Conservation (phyloP, 768 basidiomycete species). For the Tephrocybe sp. region DNA sequence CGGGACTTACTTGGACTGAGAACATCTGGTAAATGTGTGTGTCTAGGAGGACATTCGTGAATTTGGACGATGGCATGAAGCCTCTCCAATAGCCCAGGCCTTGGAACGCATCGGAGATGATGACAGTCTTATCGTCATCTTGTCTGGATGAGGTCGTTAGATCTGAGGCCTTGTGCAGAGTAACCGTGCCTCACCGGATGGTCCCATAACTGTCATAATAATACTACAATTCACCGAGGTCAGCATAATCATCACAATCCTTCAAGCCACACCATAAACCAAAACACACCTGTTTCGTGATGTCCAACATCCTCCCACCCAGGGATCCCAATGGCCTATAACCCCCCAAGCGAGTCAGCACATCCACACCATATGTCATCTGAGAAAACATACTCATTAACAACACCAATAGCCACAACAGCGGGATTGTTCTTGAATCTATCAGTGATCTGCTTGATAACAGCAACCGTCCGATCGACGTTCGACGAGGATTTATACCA, state of each 20-base stretch:
- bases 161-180: background rate
- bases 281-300: constrained; percentile 40
- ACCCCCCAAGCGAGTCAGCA: background rate
- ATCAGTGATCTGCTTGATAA: constrained; percentile 63
- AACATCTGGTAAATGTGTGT: constrained; percentile 83
- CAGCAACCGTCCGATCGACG: constrained; percentile 61
- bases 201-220: constrained; percentile 76
- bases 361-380: background rate
- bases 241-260: constrained; percentile 10
- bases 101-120: constrained; percentile 84
- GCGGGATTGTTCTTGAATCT: constrained; percentile 54
- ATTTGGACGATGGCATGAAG: constrained; percentile 54
- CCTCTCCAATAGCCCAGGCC: constrained; percentile 67
- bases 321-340: constrained; percentile 73
- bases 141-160: constrained; percentile 23
- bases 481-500: constrained; percentile 73
- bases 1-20: constrained; percentile 50
- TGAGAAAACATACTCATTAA: constrained; percentile 65
- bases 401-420: constrained; percentile 68
- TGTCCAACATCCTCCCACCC: constrained; percentile 48
- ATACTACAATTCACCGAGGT: too few relatives aligned
- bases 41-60: constrained; percentile 72
- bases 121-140: constrained; percentile 63
- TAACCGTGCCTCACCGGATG: constrained; percentile 54
- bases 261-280: background rate